phyloP scores from a whole-genome alignment of 371 early-diverging fungal species.

The Mucor circinelloides region DNA sequence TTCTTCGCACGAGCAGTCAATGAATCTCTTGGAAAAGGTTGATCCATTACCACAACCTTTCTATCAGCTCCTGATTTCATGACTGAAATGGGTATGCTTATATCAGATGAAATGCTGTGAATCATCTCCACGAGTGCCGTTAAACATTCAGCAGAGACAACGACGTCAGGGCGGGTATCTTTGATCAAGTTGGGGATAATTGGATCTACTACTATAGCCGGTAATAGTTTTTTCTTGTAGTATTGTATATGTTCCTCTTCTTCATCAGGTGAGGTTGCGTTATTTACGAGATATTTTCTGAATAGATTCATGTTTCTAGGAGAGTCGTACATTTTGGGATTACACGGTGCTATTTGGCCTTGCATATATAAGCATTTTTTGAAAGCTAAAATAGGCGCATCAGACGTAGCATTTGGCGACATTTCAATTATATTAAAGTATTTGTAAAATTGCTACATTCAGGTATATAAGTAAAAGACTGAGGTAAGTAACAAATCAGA shows the following conservation, averaged over 20 bases:
- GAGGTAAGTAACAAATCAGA: neutral
- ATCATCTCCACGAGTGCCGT: conserved; percentile 5
- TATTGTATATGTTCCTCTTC: neutral
- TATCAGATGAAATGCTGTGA: neutral
- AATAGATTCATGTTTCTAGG: conserved; percentile 8
- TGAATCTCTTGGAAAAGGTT: conserved; percentile 15
- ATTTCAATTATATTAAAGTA: conserved; percentile 2
- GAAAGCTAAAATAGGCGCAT: conserved; percentile 3
- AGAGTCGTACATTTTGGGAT: neutral
- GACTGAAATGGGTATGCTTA: conserved; percentile 9
- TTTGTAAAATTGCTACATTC: conserved; percentile 8
- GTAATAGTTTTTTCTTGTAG: conserved; percentile 11
- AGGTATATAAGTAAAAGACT: neutral
- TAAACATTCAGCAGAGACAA: conserved; percentile 8
- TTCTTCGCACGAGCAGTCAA: conserved; percentile 12
- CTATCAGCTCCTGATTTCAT: neutral
- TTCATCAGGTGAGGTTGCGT: neutral
- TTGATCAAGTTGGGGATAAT: neutral
- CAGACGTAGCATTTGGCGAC: neutral
- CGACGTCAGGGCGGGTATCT: conserved; percentile 1
- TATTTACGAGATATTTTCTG: conserved; percentile 5
- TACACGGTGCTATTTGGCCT: conserved; percentile 11
- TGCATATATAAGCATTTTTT: neutral
- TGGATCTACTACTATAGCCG: neutral
- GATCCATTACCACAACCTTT: conserved; percentile 13